Conservation (phyloP, 768 basidiomycete genomes). For the Dioszegia crocea region DNA sequence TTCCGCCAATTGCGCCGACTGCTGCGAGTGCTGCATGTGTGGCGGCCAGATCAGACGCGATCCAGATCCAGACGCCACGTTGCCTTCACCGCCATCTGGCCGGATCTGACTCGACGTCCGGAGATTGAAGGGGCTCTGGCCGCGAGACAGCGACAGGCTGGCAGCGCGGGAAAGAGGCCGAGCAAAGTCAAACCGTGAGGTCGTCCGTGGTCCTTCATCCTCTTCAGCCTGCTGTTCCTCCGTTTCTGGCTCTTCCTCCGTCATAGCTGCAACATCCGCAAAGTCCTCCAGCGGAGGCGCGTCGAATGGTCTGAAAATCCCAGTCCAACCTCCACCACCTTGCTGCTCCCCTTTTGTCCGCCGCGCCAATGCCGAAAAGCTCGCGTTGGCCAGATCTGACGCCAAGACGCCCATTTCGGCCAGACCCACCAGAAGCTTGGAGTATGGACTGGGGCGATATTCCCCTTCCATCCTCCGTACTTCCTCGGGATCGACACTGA, state of each 20-base stretch:
- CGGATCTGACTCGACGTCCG: conserved; percentile 9
- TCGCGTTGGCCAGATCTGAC: conserved; percentile 15
- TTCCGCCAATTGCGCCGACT: conserved; percentile 1
- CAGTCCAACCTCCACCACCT: conserved; percentile 1
- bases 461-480: conserved; percentile 12
- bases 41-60: conserved; percentile 6
- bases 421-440: conserved; percentile 31
- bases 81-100: conserved; percentile 52
- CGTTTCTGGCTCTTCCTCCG: conserved; percentile 4
- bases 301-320: conserved; percentile 37
- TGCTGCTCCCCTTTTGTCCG: neutral
- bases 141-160: conserved; percentile 12
- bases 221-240: conserved; percentile 1
- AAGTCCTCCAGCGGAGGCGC: conserved; percentile 1
- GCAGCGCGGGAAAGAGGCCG: conserved; percentile 14
- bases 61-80: neutral
- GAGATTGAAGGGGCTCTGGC: conserved; percentile 34
- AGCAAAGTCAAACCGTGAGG: conserved; percentile 44
- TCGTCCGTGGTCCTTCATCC: conserved; percentile 20
- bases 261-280: conserved; percentile 5
- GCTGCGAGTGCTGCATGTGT: conserved; percentile 7
- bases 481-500: conserved; percentile 24
- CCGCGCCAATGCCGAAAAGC: conserved; percentile 1
- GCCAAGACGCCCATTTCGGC: conserved; percentile 37
- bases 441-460: conserved; percentile 33